Base-by-base conservation (phyloP, 2,329 filamentous ascomycete species). In the Didymella glomerata region DNA sequence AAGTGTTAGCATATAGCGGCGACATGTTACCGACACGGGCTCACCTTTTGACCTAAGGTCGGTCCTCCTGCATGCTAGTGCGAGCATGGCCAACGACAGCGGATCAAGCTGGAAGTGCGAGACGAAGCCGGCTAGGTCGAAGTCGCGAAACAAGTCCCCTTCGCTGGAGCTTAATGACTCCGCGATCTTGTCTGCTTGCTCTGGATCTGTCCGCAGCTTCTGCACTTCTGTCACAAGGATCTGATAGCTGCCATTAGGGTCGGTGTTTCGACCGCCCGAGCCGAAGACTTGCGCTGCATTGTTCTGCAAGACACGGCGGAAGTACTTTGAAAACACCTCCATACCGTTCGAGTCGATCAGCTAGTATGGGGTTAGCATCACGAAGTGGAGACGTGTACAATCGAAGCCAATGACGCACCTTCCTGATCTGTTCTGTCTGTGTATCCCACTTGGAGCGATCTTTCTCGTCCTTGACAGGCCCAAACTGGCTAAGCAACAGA, bases 311-410 rank as follows among this genome's bases (percentile, higher is more conserved):
- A 98, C 85, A 79, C 94, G 92, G 79, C 92, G 89, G 80, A 99
- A 96, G 79, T 95, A 97, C 83, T 93, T 96, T 61, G 92, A 89
- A 78, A 93, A 97, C 76, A 97, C 93, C 85, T 99, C 96, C 94
- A 99, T 99, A 76, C 93, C 93, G 93, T 96, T 90, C 73, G 94
- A 93, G 87, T 97, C 90, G 82, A 98, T 90, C 77, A 98, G 88
- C 91, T 97, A 66, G 52, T 13, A 22, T 40, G 27, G 36, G 30
- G 60, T 76, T 56, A 76, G 70, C 57, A 63, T n/a, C 24, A 48
- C 11, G 36, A 24, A 44, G 27, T 25, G 48, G 51, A 49, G 47
- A 32, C 28, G 52, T 22, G 59, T 47, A 54, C 58, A 48, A 50
- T 54, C 47, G 42, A 32, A 44, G 55, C 34, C 53, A 24, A 45